Evolutionary conservation across 2,329 filamentous ascomycete species (phyloP), one percentile per base, ranked within the genome.

Genomic region (Epichloe baconii): DNA sequence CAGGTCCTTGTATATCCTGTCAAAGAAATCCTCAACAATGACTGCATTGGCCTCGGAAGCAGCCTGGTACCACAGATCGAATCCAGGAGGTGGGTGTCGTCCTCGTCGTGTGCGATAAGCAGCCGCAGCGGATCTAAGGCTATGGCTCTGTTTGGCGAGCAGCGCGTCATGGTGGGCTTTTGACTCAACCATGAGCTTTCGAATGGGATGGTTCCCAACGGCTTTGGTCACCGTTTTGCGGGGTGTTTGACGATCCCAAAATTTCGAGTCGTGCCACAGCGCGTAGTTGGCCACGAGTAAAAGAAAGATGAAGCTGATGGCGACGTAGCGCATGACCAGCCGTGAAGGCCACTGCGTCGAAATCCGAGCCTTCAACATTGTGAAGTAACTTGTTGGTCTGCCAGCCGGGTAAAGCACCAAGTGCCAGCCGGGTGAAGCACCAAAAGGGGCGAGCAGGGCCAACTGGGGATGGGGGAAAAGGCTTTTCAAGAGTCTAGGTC

Each of bases 11-110:
- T 81, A 79, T 52, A 83, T 79, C 53, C 79, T 78, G 59, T 82
- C 77, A 64, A 81, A 83, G 58, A 79, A 83, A 50, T 80, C 75
- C 58, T 83, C 80, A 40, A 83, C 70, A 10, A 82, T 68, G 51
- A 82, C 64, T n/a, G 77, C 73, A 37, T 78, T 66, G 43, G 68
- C 68, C 26, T 74, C 67, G 19, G 65, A 57, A 6, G 80, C 79
- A 51, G 77, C 78, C 35, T 68, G 64, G 57, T 78, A 74, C 80
- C 80, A 83, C 45, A 71, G 66, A 54, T 79, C 72, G 58, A 84
- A 84, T n/a, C 77, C 77, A 0, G 80, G 80, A 3, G 80, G 80
- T 2, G 79, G 80, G 57, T 83, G 77, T 23, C 79, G 71, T 21
- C 78, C 78, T 54, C 80, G 71, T 46, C 73, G 71, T 26, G 66